A percentile compares a stretch with the other conserved stretches of the same genome.
These are phyloP conservation scores for Aspergillus sp. DNA, from an alignment of 2,329 filamentous ascomycete genomes.

Conservation along the genomic window DNA sequence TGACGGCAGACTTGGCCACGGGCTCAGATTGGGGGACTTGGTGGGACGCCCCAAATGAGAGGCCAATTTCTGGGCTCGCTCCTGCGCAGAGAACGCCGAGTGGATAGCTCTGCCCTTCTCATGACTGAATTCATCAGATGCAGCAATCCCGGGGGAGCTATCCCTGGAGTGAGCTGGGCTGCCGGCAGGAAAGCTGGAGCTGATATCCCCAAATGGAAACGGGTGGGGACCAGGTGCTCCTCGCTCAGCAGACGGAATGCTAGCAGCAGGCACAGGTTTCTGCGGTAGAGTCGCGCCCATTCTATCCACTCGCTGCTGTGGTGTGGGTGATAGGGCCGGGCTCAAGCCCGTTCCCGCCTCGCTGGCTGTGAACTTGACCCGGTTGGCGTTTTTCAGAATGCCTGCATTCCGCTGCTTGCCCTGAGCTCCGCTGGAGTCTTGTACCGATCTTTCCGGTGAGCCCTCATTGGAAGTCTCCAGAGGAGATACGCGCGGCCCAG, in stretches of 20 bases:
- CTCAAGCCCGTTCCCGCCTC: conserved; percentile 22
- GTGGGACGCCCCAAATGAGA: conserved; percentile 33
- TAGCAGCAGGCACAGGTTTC: conserved; percentile 34
- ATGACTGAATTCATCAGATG: conserved; percentile 31
- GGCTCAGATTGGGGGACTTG: conserved; percentile 31
- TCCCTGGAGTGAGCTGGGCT: conserved; percentile 26
- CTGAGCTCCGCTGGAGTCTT: conserved; percentile 27
- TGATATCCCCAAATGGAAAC: conserved; percentile 26
- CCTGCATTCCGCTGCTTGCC: conserved; percentile 39
- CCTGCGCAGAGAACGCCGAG: conserved; percentile 35
- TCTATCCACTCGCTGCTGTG: conserved; percentile 30
- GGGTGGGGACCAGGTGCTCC: conserved; percentile 21
- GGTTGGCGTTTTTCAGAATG: conserved; percentile 37
- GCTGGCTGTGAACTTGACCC: conserved; percentile 33
- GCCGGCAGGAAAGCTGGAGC: conserved; percentile 28
- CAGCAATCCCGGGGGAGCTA: conserved; percentile 21
- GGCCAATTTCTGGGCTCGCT: conserved; percentile 34
- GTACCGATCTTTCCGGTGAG: conserved; percentile 16
- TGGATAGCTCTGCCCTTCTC: conserved; percentile 37
- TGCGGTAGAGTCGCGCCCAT: conserved; percentile 32
- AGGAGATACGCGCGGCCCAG: conserved; percentile 28
- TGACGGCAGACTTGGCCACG: conserved; percentile 28
- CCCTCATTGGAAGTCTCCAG: conserved; percentile 25
- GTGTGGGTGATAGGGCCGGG: conserved; percentile 24
- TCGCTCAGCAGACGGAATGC: conserved; percentile 37